These are phyloP conservation scores for Penicillium digitatum DNA, from an alignment of 2,329 filamentous ascomycete species.

Conservation along the genomic window DNA sequence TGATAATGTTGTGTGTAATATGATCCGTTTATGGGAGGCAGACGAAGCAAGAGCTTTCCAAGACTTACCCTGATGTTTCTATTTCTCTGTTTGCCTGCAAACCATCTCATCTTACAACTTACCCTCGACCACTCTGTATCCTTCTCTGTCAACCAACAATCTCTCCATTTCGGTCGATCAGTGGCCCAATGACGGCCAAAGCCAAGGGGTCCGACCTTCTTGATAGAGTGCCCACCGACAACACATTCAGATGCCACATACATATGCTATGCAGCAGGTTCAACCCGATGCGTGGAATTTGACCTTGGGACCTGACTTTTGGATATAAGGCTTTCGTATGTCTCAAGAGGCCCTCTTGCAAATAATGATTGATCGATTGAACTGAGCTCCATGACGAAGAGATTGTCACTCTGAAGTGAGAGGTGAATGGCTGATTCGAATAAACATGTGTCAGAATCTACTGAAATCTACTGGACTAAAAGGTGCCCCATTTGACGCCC, in stretches of 20 bases:
- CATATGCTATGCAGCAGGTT: not conserved
- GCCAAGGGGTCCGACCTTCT: no score
- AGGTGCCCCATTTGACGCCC: not conserved
- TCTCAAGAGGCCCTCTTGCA: not conserved
- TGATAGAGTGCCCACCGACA: not conserved
- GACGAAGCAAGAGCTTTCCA: not conserved
- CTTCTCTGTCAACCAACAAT: not conserved
- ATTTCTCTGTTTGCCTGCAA: not conserved
- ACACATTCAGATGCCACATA: not conserved
- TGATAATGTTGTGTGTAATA: no score
- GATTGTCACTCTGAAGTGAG: not conserved
- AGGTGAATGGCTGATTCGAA: not conserved
- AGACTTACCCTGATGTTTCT: not conserved
- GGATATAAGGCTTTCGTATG: not conserved
- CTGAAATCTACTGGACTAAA: not conserved
- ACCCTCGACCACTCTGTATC: not conserved
- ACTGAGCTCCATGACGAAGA: not conserved
- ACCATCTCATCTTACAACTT: no score
- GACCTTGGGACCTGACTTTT: not conserved
- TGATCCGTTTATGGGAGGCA: no score
- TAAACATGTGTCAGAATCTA: not conserved
- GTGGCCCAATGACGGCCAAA: not conserved
- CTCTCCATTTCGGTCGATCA: not conserved
- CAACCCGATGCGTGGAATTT: not conserved
- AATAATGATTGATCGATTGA: not conserved